A percentile compares a stretch with the other conserved stretches of the same genome.
These are phyloP conservation scores for Chalciporus piperatus DNA, from an alignment of 768 basidiomycete species.

Conservation along the genomic window DNA sequence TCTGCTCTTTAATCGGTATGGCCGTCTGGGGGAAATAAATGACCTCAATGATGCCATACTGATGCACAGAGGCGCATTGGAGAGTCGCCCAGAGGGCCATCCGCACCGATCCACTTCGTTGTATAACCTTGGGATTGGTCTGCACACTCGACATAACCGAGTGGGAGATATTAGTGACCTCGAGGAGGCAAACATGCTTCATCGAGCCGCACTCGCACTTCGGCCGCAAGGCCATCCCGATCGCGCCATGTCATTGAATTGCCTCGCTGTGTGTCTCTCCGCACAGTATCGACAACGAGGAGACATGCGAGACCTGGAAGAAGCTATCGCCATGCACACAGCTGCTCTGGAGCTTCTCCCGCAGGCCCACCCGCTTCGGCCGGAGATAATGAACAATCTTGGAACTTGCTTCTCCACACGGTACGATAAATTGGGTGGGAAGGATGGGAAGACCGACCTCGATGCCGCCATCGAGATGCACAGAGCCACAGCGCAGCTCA, in stretches of 20 bases:
- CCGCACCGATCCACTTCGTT: not conserved
- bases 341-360: not conserved
- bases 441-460: not conserved
- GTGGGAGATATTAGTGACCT: not conserved
- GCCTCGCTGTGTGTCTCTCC: conserved; percentile 14
- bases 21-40: not conserved
- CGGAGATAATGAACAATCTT: not conserved
- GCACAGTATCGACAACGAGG: not conserved
- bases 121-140: not conserved
- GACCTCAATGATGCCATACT: not conserved
- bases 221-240: not conserved
- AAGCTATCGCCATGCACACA: conserved; percentile 17
- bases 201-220: not conserved
- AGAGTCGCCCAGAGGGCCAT: not conserved
- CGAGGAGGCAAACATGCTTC: not conserved
- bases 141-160: not conserved
- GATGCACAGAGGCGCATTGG: not conserved
- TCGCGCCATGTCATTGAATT: conserved; percentile 1
- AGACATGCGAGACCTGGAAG: conserved; percentile 11
- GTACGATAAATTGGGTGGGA: not conserved
- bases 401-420: not conserved
- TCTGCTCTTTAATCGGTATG: not conserved
- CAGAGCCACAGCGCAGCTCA: not conserved
- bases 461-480: not conserved
- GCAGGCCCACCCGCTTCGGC: not conserved